Percentiles rank a stretch among this genome's conserved stretches.
Evolutionary conservation across 768 basidiomycete genomes (phyloP).

Genomic region (Amanita pseudoporphyria): DNA sequence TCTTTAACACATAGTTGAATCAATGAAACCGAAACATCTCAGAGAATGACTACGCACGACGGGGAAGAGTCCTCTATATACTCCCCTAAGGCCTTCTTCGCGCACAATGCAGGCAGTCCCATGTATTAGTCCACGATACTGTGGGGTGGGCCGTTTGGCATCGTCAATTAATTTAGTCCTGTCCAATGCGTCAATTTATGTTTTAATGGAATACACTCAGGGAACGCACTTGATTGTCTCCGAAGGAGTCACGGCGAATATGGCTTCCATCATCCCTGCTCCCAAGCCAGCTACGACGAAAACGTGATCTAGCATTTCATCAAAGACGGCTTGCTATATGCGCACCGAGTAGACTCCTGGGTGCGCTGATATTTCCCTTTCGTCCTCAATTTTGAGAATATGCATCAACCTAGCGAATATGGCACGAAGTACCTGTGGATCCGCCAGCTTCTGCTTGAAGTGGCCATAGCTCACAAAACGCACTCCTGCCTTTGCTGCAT

Average conservation of each 20-base stretch:
- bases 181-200: neutral
- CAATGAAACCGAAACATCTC: neutral
- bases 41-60: conserved; percentile 49
- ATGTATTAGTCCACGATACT: conserved; percentile 81
- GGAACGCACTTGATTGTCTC: conserved; percentile 91
- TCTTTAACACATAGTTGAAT: conserved; percentile 33
- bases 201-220: neutral
- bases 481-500: conserved; percentile 91
- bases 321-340: neutral
- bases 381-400: conserved; percentile 1
- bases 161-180: conserved; percentile 98
- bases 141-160: conserved; percentile 73
- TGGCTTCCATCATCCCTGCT: conserved; percentile 86
- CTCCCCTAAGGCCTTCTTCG: conserved; percentile 76
- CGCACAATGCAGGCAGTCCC: conserved; percentile 73
- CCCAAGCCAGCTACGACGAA: conserved; percentile 58
- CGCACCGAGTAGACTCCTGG: conserved; percentile 72
- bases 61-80: conserved; percentile 89
- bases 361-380: conserved; percentile 89
- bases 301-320: neutral
- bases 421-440: conserved; percentile 54
- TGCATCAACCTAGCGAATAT: neutral
- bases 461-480: conserved; percentile 92
- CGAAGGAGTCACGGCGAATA: conserved; percentile 93
- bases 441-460: conserved; percentile 78